Percentiles rank a stretch among this genome's conserved stretches.
These are phyloP conservation scores for Pichia deserticola DNA, from an alignment of 805 yeast species.

Conservation along the genomic window DNA sequence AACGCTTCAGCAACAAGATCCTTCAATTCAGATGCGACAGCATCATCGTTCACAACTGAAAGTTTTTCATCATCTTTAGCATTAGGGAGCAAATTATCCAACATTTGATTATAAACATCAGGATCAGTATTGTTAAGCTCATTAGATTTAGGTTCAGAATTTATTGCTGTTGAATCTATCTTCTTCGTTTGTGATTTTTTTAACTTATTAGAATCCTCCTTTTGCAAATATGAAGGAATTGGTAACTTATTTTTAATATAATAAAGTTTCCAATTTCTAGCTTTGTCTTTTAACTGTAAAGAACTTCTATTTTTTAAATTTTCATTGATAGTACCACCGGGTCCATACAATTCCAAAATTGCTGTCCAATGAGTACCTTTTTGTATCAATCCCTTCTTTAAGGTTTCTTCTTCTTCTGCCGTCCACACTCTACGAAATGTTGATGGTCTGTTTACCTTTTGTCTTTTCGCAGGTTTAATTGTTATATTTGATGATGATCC, in stretches of 20 bases:
- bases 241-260: slow-evolving; percentile 68
- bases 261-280: slow-evolving; percentile 90
- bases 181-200: neutral
- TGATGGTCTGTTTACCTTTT: slow-evolving; percentile 22
- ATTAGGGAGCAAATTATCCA: slow-evolving; percentile 8
- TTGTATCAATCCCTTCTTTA: slow-evolving; percentile 68
- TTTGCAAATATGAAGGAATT: slow-evolving; percentile 70
- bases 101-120: slow-evolving; percentile 19
- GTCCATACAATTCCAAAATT: slow-evolving; percentile 83
- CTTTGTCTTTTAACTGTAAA: slow-evolving; percentile 92
- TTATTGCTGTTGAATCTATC: neutral
- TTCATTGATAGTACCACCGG: slow-evolving; percentile 85
- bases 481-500: neutral
- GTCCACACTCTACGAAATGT: slow-evolving; percentile 72
- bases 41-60: slow-evolving; percentile 8
- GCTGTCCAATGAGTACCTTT: slow-evolving; percentile 94
- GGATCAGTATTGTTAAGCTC: slow-evolving; percentile 8
- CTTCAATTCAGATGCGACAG: slow-evolving; percentile 25
- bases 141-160: neutral
- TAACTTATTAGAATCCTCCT: slow-evolving; percentile 59
- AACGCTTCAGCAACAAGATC: slow-evolving; percentile 30
- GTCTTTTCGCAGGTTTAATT: slow-evolving; percentile 8
- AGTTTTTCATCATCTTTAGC: neutral
- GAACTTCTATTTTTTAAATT: slow-evolving; percentile 80
- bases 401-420: slow-evolving; percentile 77